A percentile compares a stretch with the other conserved stretches of the same genome.
These are phyloP conservation scores for Cetradonia linearis DNA, from an alignment of 495 filamentous ascomycete genomes.

Conservation along the genomic window DNA sequence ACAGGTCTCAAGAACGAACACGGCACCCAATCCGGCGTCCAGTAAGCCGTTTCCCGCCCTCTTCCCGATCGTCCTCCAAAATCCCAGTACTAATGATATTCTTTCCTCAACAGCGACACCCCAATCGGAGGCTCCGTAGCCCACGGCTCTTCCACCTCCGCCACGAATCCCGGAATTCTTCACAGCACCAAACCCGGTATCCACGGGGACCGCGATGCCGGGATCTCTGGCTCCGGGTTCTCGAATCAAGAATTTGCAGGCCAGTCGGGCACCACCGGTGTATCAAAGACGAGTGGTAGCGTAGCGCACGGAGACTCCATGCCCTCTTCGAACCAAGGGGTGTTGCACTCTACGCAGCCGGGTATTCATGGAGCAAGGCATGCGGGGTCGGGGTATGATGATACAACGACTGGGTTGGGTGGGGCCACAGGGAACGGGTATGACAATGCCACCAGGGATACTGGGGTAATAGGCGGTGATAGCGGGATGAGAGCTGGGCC, in stretches of 20 bases:
- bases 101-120: no score
- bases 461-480: background rate
- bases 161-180: conserved; percentile 13
- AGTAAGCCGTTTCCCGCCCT: no score
- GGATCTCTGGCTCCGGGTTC: conserved; percentile 26
- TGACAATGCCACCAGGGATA: background rate
- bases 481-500: conserved; percentile 40
- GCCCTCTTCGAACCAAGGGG: no score
- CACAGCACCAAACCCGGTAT: conserved; percentile 27
- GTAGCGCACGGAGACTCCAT: no score
- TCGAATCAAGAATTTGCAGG: conserved; percentile 11
- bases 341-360: no score
- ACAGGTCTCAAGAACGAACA: conserved; percentile 21
- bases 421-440: no score
- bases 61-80: no score
- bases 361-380: conserved; percentile 29
- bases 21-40: conserved; percentile 24
- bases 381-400: conserved; percentile 22
- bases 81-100: no score
- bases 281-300: no score
- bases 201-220: conserved; percentile 27
- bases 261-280: no score
- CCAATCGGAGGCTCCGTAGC: conserved; percentile 16
- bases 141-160: conserved; percentile 25
- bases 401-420: background rate